Evolutionary conservation across 2,329 filamentous ascomycete species (phyloP).

Genomic region (Amesomyces nigricolor): DNA sequence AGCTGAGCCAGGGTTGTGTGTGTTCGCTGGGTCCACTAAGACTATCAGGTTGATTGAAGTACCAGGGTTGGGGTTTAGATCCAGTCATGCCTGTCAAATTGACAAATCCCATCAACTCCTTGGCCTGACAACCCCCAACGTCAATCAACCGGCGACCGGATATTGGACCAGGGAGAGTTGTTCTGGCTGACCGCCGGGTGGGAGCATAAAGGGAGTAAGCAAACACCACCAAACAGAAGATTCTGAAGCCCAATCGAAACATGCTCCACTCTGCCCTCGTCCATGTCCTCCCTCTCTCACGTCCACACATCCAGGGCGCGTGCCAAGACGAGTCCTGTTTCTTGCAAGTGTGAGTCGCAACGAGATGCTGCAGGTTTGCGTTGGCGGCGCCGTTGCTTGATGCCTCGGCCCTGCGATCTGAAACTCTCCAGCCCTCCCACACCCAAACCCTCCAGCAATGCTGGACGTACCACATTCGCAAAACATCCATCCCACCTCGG

Average conservation of each 20-base stretch:
- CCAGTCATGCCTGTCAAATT: no score
- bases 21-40: neutral
- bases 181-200: constrained; percentile 17
- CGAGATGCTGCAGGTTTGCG: neutral
- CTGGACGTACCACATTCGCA: neutral
- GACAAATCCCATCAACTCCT: neutral
- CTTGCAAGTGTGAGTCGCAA: neutral
- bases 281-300: neutral
- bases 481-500: neutral
- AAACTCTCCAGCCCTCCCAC: neutral
- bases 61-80: neutral
- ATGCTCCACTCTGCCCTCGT: constrained; percentile 3
- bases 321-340: constrained; percentile 9
- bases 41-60: neutral
- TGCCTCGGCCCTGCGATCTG: neutral
- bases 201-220: constrained; percentile 17
- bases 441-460: neutral
- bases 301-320: constrained; percentile 1
- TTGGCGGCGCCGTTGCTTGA: neutral
- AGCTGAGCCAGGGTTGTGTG: neutral
- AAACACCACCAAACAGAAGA: constrained; percentile 17
- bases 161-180: constrained; percentile 13
- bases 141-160: constrained; percentile 3
- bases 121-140: neutral
- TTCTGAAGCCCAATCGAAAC: neutral